A percentile compares a stretch with the other conserved stretches of the same genome.
These are phyloP conservation scores for Medakamo hakoo DNA, from an alignment of 139 green algal species.

Conservation along the genomic window DNA sequence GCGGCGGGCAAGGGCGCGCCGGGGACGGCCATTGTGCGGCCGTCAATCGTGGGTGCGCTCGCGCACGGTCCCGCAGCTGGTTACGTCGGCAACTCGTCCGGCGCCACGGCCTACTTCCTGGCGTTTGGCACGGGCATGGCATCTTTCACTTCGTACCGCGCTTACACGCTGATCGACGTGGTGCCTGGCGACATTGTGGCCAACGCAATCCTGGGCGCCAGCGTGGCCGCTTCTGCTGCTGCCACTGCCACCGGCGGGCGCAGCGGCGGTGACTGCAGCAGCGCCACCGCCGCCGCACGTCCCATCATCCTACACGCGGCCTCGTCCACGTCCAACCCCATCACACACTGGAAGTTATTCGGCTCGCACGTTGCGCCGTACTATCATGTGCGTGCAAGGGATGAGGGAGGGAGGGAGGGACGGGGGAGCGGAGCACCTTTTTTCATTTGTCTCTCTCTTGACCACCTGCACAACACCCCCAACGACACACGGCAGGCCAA, in stretches of 20 bases:
- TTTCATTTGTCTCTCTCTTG: no score
- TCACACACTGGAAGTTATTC: not conserved
- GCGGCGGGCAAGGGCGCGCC: not conserved
- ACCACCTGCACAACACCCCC: not conserved
- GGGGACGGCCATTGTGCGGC: not conserved
- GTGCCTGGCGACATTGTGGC: not conserved
- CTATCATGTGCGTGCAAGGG: not conserved
- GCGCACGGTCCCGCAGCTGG: no score
- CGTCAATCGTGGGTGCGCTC: not conserved
- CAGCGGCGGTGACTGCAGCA: no score
- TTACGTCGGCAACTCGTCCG: not conserved
- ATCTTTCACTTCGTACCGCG: not conserved
- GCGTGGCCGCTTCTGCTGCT: no score
- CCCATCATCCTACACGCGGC: not conserved
- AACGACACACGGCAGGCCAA: not conserved
- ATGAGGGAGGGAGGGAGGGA: not conserved
- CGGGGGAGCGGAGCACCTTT: no score
- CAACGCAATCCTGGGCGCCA: not conserved
- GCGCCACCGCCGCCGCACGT: no score
- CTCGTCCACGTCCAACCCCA: not conserved
- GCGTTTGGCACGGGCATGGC: not conserved
- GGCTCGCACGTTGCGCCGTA: not conserved
- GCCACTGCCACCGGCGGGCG: no score
- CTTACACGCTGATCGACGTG: not conserved
- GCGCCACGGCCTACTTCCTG: not conserved